Evolutionary conservation across 805 yeast species (phyloP), one percentile per base, ranked within the genome.

Genomic region (Metschnikowia gruessii): DNA sequence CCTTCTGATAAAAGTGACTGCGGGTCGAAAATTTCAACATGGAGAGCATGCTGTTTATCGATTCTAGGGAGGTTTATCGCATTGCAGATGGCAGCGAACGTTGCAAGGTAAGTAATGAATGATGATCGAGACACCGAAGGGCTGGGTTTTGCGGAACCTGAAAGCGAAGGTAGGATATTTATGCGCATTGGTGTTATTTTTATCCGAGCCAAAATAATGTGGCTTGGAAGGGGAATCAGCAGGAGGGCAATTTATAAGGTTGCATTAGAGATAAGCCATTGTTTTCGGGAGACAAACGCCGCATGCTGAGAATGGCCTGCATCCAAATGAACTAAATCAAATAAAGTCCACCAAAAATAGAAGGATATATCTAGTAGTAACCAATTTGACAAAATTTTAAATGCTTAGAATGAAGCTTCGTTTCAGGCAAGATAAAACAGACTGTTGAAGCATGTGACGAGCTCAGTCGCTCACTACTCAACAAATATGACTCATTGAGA

Each of bases 31-130:
- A 36, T 29, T 15, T 40, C 41, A 11, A 30, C 10, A 16, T 45
- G 48, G 17, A 45, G 38, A 15, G 41, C 24, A 13, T 18, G n/a
- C 11, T 45, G 48, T 18, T 36, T 40, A 7, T 34, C 17, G 21
- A 36, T 8, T 36, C 9, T 19, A 3, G 48, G 48, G n/a, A 45
- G 15, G 26, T 35, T 45, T n/a, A 40, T 15, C 19, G 48, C 43
- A 16, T 36, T 40, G 19, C 48, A 30, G 8, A 45, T 31, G 19
- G 16, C 38, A 13, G 41, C 37, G 4, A 40, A 40, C 10, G 41
- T 33, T 29, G 37, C 31, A 21, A 44, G 32, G 19, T 17, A 44
- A 7, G 40, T 39, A 19, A 42, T 32, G 3, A 33, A 17, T 31
- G 43, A 44, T 39, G 12, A 33, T 26, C 46, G 37, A 29, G 17